A percentile compares a stretch with the other conserved stretches of the same genome.
Conservation (phyloP, 78 protist species). For the Tieghemostelium lacteum region DNA sequence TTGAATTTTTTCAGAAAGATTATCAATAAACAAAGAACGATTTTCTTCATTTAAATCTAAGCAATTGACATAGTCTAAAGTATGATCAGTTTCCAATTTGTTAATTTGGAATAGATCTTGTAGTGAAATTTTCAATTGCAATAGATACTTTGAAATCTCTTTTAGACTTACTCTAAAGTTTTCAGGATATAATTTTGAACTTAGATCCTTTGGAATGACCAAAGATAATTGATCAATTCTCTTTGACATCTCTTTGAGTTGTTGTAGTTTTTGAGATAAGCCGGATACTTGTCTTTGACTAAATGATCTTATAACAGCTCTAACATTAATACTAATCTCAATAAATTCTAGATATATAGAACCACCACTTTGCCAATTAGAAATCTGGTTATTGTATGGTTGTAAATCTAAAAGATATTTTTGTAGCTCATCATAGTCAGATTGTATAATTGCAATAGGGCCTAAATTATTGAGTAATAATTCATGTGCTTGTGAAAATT, state of each 20-base stretch:
- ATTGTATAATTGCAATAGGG: conserved; percentile 46
- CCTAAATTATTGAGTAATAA: conserved; percentile 32
- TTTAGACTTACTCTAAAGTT: not conserved
- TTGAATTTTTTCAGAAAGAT: too few relatives aligned
- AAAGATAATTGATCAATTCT: not conserved
- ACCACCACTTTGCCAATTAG: conserved; percentile 57
- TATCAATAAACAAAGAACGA: too few relatives aligned
- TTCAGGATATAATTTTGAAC: not conserved
- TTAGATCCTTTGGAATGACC: not conserved
- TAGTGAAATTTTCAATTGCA: too few relatives aligned
- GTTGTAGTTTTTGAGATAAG: not conserved
- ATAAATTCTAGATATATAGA: conserved; percentile 12
- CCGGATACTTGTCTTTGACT: not conserved
- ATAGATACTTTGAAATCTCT: not conserved
- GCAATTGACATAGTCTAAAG: too few relatives aligned
- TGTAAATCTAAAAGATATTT: conserved; percentile 18
- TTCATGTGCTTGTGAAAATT: conserved; percentile 38
- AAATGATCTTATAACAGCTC: too few relatives aligned
- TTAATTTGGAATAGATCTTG: too few relatives aligned
- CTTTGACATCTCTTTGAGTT: not conserved
- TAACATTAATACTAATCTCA: not conserved
- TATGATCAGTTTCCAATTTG: too few relatives aligned
- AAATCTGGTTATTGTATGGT: conserved; percentile 10
- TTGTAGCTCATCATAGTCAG: conserved; percentile 2
- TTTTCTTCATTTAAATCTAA: too few relatives aligned